Evolutionary conservation across 2,329 filamentous ascomycete genomes (phyloP), one percentile per base, ranked within the genome.

Genomic region (Venturia asperata): DNA sequence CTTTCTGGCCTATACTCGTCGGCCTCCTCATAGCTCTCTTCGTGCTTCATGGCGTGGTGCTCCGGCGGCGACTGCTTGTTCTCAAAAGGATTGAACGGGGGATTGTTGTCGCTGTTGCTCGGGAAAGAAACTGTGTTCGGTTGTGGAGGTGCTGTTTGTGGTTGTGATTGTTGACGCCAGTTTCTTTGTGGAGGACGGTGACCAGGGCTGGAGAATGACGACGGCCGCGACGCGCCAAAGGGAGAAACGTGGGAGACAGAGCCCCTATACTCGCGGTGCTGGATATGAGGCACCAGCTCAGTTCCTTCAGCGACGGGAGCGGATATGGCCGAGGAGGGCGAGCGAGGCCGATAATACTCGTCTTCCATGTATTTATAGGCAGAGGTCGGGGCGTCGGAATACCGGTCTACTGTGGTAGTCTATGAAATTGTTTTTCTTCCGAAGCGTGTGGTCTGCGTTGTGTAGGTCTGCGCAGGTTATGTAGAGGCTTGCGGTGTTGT

Each of bases 291-390:
- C 65, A 71, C 70, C 66, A 70, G 71, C 39, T 15, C 39, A 41
- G 39, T 15, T 68, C 66, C 67, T 68, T 65, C 72, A 73, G 67
- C 71, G 72, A 70, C 42, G 13, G 58, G 7, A 71, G 76, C 78
- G 67, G 82, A 82, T 69, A 85, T 77, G 68, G 78, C 75, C 65
- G 77, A 77, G 64, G 74, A 75, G 67, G 75, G 75, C 58, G 79
- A 58, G 78, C 60, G 77, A 75, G 70, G 76, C 78, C 49, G 71
- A 67, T 58, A 55, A 6, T 55, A 62, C 5, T 68, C 64, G 68
- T 71, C 70, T 65, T 71, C 72, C 70, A 75, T 74, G 41, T 73
- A 71, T 70, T 68, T 24, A 21, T 34, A 55, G n/a, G 15, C 30
- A 55, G 49, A 15, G 49, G 49, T 55, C 49, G 30, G 43, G 19